Percentiles rank a stretch among this genome's conserved stretches.
Evolutionary conservation across 495 filamentous ascomycete genomes (phyloP).

Genomic region (Tuber magnatum): DNA sequence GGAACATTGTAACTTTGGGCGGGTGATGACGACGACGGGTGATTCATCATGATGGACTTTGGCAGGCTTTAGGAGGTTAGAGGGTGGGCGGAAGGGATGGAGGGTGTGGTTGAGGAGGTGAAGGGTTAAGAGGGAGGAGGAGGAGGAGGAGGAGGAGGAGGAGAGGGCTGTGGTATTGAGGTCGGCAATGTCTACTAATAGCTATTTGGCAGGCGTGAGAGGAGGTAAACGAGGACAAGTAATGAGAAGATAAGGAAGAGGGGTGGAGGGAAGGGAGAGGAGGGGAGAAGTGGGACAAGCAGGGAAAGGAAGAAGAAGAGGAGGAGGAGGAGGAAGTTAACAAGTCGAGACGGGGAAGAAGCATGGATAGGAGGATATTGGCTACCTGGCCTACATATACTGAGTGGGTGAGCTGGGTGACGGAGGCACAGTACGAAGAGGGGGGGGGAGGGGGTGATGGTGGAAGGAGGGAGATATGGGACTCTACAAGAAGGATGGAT

Average conservation of each 20-base stretch:
- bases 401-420: slow-evolving; percentile 19
- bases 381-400: slow-evolving; percentile 32
- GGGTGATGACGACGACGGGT: slow-evolving; percentile 33
- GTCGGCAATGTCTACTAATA: slow-evolving; percentile 38
- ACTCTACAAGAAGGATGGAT: slow-evolving; percentile 26
- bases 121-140: slow-evolving; percentile 14
- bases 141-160: slow-evolving; percentile 24
- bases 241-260: slow-evolving; percentile 31
- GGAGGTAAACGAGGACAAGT: slow-evolving; percentile 18
- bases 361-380: slow-evolving; percentile 23
- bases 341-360: slow-evolving; percentile 30
- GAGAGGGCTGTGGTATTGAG: slow-evolving; percentile 11
- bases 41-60: slow-evolving; percentile 39
- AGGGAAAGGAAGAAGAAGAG: slow-evolving; percentile 28
- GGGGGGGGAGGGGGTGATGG: slow-evolving; percentile 19
- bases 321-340: slow-evolving; percentile 21
- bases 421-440: slow-evolving; percentile 18
- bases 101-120: background rate
- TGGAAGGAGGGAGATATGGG: slow-evolving; percentile 26
- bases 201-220: slow-evolving; percentile 25
- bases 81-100: slow-evolving; percentile 7
- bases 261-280: slow-evolving; percentile 2
- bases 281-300: slow-evolving; percentile 10
- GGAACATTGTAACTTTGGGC: slow-evolving; percentile 33
- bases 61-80: slow-evolving; percentile 5